These are phyloP conservation scores for Talaromyces funiculosus DNA, from an alignment of 2,329 filamentous ascomycete genomes.

Conservation along the genomic window DNA sequence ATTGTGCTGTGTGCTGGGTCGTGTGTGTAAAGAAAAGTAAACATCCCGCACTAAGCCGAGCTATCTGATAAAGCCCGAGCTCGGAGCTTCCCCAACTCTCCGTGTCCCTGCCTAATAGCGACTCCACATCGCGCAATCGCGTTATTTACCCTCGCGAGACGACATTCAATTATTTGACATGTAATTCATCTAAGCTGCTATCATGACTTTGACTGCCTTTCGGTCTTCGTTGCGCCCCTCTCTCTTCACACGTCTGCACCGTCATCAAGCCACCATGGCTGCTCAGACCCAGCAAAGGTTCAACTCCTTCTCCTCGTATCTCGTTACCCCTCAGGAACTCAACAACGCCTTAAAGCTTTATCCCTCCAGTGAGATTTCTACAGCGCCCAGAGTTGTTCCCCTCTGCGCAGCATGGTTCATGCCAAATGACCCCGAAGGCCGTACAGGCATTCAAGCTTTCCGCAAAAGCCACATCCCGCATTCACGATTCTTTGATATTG, in stretches of 20 bases:
- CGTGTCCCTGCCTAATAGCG: too few species aligned
- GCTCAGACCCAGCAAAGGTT: conserved; percentile 37
- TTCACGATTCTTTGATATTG: conserved; percentile 93
- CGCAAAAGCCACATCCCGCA: conserved; percentile 76
- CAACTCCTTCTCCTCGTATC: conserved; percentile 66
- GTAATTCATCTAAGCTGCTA: conserved; percentile 5
- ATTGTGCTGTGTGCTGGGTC: neutral
- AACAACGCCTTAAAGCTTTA: conserved; percentile 76
- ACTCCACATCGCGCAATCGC: conserved; percentile 4
- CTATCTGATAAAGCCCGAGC: neutral
- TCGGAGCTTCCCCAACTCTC: conserved; percentile 3
- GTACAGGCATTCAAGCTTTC: conserved; percentile 76
- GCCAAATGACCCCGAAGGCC: conserved; percentile 71
- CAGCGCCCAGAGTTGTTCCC: conserved; percentile 76
- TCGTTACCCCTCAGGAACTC: conserved; percentile 80
- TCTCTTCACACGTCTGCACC: conserved; percentile 19
- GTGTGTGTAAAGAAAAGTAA: neutral
- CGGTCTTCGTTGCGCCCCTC: conserved; percentile 22
- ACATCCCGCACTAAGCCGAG: neutral
- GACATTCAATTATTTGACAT: neutral
- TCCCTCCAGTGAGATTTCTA: conserved; percentile 70
- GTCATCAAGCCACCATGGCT: conserved; percentile 16
- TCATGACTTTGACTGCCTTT: conserved; percentile 33
- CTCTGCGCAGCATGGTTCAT: conserved; percentile 95
- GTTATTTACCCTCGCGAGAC: neutral